Conservation (phyloP, 495 filamentous ascomycete genomes). For the Rusavskia elegans region DNA sequence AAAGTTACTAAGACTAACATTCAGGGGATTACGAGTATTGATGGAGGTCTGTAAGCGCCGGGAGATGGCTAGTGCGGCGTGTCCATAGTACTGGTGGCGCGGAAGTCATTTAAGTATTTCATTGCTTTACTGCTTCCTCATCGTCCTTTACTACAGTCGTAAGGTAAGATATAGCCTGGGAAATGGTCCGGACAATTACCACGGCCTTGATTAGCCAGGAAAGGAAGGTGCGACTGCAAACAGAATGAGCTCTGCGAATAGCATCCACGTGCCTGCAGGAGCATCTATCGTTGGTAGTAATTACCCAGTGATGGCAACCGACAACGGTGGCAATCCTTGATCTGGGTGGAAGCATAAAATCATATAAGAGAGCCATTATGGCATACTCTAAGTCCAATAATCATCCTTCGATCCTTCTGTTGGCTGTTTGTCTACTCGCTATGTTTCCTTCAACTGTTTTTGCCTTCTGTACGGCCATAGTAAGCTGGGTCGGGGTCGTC, state of each 20-base stretch:
- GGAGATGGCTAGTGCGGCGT: background rate
- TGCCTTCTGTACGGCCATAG: background rate
- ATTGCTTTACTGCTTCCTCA: too few species aligned
- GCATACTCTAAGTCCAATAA: background rate
- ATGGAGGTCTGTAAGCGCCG: background rate
- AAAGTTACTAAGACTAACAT: background rate
- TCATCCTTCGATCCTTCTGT: background rate
- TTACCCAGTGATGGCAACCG: too few species aligned
- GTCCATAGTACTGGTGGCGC: too few species aligned
- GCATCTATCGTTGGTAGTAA: background rate
- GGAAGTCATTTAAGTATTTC: too few species aligned
- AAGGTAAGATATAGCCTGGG: too few species aligned
- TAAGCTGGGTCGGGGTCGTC: background rate
- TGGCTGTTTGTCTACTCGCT: background rate
- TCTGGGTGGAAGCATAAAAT: too few species aligned
- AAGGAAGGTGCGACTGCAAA: background rate
- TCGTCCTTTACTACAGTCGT: too few species aligned
- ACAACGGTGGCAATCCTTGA: too few species aligned
- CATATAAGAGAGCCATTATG: background rate
- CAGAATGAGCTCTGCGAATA: background rate
- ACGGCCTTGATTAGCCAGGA: background rate
- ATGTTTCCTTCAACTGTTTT: slow-evolving; percentile 1
- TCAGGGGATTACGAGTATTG: background rate
- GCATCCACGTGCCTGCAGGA: background rate
- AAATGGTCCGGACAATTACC: background rate